Conservation (phyloP, 352 stramenopile genomes). For the Globisporangium canariense region DNA sequence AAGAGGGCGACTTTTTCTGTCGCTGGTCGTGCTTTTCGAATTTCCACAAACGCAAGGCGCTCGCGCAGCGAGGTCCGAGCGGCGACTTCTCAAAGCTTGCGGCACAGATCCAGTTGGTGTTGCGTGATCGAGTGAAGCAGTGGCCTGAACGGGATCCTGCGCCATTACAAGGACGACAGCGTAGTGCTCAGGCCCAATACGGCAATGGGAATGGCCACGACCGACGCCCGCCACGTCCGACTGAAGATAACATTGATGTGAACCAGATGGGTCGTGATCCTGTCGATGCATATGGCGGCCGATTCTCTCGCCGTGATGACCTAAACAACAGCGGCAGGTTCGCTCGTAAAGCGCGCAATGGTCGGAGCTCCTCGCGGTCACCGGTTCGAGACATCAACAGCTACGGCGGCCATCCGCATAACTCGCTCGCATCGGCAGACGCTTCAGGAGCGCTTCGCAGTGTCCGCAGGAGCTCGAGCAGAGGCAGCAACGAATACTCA, state of each 20-base stretch:
- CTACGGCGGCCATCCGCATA: conserved; percentile 1
- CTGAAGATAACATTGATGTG: conserved; percentile 7
- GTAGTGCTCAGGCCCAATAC: neutral
- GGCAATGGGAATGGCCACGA: conserved; percentile 1
- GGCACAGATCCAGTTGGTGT: conserved; percentile 41
- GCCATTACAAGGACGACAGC: neutral
- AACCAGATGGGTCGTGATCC: conserved; percentile 5
- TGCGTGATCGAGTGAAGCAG: conserved; percentile 17
- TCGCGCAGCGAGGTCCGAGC: neutral
- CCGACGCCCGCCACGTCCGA: conserved; percentile 1
- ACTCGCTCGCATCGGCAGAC: neutral
- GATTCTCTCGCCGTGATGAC: neutral
- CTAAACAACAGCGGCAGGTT: neutral
- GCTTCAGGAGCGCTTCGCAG: neutral
- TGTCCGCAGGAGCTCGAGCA: conserved; percentile 2
- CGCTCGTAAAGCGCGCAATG: neutral
- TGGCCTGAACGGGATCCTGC: neutral
- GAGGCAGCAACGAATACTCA: conserved; percentile 13
- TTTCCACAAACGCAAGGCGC: conserved; percentile 36
- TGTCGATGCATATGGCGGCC: neutral
- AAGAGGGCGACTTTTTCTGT: conserved; percentile 70
- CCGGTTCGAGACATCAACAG: conserved; percentile 8
- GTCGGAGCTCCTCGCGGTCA: conserved; percentile 11
- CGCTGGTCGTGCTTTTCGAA: conserved; percentile 55
- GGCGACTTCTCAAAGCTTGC: conserved; percentile 42